These are phyloP conservation scores for Lepidium africanum DNA, from an alignment of 345 rosid species.

Conservation along the genomic window DNA sequence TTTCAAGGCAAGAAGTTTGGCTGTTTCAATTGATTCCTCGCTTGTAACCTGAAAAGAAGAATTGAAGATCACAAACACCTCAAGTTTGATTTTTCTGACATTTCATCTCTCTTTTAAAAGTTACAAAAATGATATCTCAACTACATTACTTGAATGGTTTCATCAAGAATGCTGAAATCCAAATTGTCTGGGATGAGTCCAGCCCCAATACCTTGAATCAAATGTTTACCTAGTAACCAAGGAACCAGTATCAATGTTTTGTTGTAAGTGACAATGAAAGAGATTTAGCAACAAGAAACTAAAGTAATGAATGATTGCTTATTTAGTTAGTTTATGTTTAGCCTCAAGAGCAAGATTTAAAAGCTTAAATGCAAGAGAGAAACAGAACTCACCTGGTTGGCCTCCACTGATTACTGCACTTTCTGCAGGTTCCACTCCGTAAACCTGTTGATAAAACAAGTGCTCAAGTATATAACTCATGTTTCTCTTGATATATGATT, in stretches of 20 bases:
- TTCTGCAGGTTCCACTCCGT: conserved; percentile 25
- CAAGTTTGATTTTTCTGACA: not conserved
- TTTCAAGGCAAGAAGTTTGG: conserved; percentile 44
- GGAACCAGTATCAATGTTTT: not conserved
- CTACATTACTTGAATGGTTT: conserved; percentile 32
- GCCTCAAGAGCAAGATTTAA: not conserved
- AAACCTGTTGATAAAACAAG: conserved; percentile 15
- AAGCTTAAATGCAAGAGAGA: not conserved
- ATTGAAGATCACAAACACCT: not conserved
- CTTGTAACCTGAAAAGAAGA: conserved; percentile 36
- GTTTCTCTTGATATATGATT: not conserved
- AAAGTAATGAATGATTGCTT: not conserved
- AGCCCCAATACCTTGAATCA: conserved; percentile 45
- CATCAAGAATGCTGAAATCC: conserved; percentile 37
- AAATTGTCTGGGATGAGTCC: conserved; percentile 31
- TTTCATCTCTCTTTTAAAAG: not conserved
- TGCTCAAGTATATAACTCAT: not conserved
- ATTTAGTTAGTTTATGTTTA: not conserved
- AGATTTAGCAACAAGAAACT: not conserved
- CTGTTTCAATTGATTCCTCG: conserved; percentile 45
- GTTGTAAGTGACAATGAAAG: not conserved
- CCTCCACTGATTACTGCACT: conserved; percentile 32
- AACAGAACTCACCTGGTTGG: conserved; percentile 15
- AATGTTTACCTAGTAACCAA: conserved; percentile 28
- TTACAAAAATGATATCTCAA: not conserved